Evolutionary conservation across 2,329 filamentous ascomycete species (phyloP).

Genomic region (Spiromastix sp.): DNA sequence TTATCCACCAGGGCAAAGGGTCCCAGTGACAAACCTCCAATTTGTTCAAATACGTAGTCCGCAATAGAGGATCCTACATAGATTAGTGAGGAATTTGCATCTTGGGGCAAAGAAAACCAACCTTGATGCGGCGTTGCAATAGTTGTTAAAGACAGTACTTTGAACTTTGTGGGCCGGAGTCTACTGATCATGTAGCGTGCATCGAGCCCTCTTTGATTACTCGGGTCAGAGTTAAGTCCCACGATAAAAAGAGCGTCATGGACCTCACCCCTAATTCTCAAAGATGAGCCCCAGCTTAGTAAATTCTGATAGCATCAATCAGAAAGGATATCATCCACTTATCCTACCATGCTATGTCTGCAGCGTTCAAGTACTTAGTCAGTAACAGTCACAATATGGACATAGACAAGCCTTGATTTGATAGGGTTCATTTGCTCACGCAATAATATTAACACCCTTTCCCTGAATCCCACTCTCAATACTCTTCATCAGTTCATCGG

Average conservation of each 20-base stretch:
- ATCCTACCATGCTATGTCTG: slow-evolving; percentile 42
- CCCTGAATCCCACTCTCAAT: slow-evolving; percentile 45
- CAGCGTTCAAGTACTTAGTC: slow-evolving; percentile 7
- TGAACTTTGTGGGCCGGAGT: slow-evolving; percentile 53
- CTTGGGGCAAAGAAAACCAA: slow-evolving; percentile 13
- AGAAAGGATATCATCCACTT: no score
- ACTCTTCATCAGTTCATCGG: slow-evolving; percentile 40
- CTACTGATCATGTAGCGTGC: slow-evolving; percentile 54
- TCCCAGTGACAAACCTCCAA: slow-evolving; percentile 37
- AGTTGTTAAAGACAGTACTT: slow-evolving; percentile 60
- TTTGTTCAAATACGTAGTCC: slow-evolving; percentile 49
- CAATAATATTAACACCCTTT: slow-evolving; percentile 54
- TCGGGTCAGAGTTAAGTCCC: slow-evolving; percentile 22
- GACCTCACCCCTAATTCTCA: no score
- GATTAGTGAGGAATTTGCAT: not conserved
- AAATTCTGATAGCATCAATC: no score
- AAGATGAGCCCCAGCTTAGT: no score
- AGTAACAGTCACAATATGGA: not conserved
- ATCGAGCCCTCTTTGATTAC: slow-evolving; percentile 49
- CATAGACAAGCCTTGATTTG: not conserved
- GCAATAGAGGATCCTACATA: slow-evolving; percentile 46
- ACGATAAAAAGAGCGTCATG: not conserved
- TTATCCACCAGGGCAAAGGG: not conserved
- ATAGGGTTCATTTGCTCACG: slow-evolving; percentile 32
- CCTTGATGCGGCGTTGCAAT: slow-evolving; percentile 52